A percentile compares a stretch with the other conserved stretches of the same genome.
phyloP scores from a whole-genome alignment of 495 filamentous ascomycete species.

The Aspergillus conjunctus region DNA sequence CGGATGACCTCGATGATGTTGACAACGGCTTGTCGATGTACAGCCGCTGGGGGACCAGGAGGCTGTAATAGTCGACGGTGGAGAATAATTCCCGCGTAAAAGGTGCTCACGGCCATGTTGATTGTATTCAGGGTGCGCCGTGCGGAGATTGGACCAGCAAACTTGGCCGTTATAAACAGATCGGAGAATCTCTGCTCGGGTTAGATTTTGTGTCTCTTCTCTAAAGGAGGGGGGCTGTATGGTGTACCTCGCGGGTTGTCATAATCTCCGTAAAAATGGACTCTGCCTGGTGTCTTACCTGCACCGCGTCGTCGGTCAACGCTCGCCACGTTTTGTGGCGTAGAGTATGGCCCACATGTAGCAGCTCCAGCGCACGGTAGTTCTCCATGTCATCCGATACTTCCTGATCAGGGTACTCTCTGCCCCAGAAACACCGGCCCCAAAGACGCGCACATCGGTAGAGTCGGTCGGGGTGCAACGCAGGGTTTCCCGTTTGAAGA shows the following conservation, averaged over 20 bases:
- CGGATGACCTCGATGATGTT: conserved; percentile 43
- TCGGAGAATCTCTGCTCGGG: conserved; percentile 39
- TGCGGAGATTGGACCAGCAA: conserved; percentile 35
- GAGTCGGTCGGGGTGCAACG: conserved; percentile 43
- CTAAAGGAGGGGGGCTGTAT: neutral
- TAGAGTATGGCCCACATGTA: conserved; percentile 39
- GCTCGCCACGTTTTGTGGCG: conserved; percentile 45
- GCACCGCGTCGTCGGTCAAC: conserved; percentile 36
- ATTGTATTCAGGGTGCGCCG: conserved; percentile 50
- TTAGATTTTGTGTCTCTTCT: conserved; percentile 10
- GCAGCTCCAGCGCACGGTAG: conserved; percentile 42
- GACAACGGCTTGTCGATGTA: conserved; percentile 38
- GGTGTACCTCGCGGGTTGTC: conserved; percentile 37
- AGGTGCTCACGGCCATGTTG: conserved; percentile 49
- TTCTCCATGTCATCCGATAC: conserved; percentile 54
- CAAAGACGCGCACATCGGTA: conserved; percentile 45
- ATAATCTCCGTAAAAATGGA: conserved; percentile 39
- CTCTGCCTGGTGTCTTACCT: conserved; percentile 32
- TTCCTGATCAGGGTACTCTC: conserved; percentile 49
- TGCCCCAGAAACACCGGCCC: conserved; percentile 49
- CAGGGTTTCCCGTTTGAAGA: conserved; percentile 37
- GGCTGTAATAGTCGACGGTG: conserved; percentile 43
- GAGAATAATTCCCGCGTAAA: conserved; percentile 47
- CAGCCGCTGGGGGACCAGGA: conserved; percentile 24
- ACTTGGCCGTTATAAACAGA: conserved; percentile 48